A percentile compares a stretch with the other conserved stretches of the same genome.
These are phyloP conservation scores for Musa balbisiana DNA, from an alignment of 202 grass and related monocot genomes.

Conservation along the genomic window DNA sequence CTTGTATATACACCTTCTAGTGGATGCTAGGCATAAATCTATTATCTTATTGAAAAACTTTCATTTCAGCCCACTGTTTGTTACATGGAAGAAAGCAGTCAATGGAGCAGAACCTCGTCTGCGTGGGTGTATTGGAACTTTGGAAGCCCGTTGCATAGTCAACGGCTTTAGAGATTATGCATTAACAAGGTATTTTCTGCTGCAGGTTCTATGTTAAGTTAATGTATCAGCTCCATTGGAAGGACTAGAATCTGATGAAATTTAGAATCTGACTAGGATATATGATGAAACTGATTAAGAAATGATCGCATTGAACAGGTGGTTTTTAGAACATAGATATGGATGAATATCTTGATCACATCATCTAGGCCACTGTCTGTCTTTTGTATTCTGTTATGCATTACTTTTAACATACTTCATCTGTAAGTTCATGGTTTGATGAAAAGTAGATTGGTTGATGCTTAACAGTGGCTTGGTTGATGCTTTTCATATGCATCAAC, in stretches of 20 bases:
- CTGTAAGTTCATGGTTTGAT: not conserved
- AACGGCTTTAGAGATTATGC: constrained; percentile 88
- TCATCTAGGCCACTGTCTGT: not conserved
- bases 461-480: no score
- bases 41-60: not conserved
- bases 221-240: no score
- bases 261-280: no score
- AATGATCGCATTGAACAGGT: no score
- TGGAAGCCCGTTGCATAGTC: constrained; percentile 74
- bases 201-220: not conserved
- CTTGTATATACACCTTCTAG: not conserved
- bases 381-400: not conserved
- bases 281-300: no score
- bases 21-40: not conserved
- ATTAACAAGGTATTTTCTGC: constrained; percentile 59
- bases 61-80: constrained; percentile 90
- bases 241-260: no score
- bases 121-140: constrained; percentile 96
- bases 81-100: constrained; percentile 92
- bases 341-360: not conserved
- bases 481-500: no score
- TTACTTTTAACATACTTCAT: not conserved
- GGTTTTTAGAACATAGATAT: not conserved
- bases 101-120: constrained; percentile 92
- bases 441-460: not conserved